Conservation (phyloP, 306 rosid genomes). For the Vachellia pachyceras region DNA sequence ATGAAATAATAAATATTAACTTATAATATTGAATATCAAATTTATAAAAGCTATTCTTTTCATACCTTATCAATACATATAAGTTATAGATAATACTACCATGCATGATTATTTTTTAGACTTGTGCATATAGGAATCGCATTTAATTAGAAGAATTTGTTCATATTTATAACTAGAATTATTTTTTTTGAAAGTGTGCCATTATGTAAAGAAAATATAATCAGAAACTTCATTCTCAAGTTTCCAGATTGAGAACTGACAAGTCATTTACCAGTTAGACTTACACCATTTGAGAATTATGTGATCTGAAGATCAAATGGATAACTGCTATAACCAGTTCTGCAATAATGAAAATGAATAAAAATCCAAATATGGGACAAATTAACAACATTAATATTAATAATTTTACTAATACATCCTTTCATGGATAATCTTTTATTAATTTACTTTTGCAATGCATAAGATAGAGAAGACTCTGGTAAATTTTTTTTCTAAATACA, state of each 20-base stretch:
- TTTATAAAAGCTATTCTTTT: not conserved
- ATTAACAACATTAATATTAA: constrained; percentile 18
- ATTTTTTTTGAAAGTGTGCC: not conserved
- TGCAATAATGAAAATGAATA: not conserved
- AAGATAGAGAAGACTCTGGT: constrained; percentile 39
- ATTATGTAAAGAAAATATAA: too few relatives aligned
- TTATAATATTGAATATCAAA: too few relatives aligned
- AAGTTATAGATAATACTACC: too few relatives aligned
- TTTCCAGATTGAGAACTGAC: too few relatives aligned
- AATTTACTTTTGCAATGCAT: constrained; percentile 36
- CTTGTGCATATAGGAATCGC: too few relatives aligned
- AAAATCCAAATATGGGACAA: constrained; percentile 33
- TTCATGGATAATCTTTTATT: not conserved
- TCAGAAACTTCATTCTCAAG: not conserved
- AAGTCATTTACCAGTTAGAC: too few relatives aligned
- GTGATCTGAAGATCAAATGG: constrained; percentile 13
- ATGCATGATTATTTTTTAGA: too few relatives aligned
- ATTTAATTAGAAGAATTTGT: too few relatives aligned
- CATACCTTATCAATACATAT: not conserved
- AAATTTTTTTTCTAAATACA: too few relatives aligned
- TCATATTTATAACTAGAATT: not conserved
- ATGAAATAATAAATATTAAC: too few relatives aligned
- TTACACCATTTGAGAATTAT: not conserved
- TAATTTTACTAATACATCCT: constrained; percentile 53
- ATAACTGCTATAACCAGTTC: constrained; percentile 36